phyloP scores from a whole-genome alignment of 371 early-diverging fungal species.

The Mucor sp. region DNA sequence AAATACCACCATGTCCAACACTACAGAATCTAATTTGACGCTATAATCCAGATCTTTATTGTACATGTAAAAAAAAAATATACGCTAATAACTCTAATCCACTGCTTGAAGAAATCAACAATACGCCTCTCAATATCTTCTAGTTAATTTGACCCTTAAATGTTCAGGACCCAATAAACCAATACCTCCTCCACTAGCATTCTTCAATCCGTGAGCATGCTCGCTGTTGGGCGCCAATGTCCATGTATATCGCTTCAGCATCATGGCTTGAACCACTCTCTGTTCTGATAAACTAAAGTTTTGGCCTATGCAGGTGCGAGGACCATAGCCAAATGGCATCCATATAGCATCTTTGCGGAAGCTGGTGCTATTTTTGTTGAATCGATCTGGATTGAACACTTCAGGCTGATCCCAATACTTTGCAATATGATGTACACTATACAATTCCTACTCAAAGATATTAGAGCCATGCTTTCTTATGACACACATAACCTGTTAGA shows the following conservation, averaged over 20 bases:
- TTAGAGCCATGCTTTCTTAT: not conserved
- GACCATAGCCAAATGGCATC: slow-evolving; percentile 43
- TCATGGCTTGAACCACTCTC: slow-evolving; percentile 43
- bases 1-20: not conserved
- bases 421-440: slow-evolving; percentile 24
- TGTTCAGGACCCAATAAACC: slow-evolving; percentile 32
- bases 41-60: not conserved
- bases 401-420: slow-evolving; percentile 33
- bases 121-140: slow-evolving; percentile 17
- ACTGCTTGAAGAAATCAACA: not conserved
- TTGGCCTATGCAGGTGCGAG: slow-evolving; percentile 41
- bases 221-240: slow-evolving; percentile 28
- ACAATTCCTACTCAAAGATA: slow-evolving; percentile 18
- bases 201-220: slow-evolving; percentile 27
- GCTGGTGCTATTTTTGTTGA: slow-evolving; percentile 6
- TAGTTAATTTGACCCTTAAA: slow-evolving; percentile 21
- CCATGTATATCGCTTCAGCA: slow-evolving; percentile 30
- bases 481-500: too few relatives aligned
- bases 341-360: slow-evolving; percentile 16
- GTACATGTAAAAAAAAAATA: not conserved
- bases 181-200: slow-evolving; percentile 25
- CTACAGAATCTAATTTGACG: not conserved
- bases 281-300: slow-evolving; percentile 52
- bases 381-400: slow-evolving; percentile 35
- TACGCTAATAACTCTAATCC: not conserved